Percentiles rank a stretch among this genome's conserved stretches.
Evolutionary conservation across 2,329 filamentous ascomycete species (phyloP).

Genomic region (Rutstroemia sp.): DNA sequence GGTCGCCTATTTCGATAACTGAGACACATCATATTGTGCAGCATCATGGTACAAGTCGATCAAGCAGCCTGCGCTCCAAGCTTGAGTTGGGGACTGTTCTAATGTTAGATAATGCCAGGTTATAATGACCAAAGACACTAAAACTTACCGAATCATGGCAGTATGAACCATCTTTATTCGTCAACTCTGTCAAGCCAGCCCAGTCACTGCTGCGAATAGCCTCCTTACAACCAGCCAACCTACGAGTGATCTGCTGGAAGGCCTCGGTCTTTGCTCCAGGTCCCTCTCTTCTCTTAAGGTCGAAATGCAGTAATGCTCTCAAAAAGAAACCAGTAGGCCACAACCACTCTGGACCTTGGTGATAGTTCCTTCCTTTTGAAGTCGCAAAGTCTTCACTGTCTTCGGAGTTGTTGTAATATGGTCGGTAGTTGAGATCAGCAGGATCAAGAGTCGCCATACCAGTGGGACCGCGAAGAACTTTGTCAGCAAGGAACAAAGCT

Average conservation of each 20-base stretch:
- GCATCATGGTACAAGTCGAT: constrained; percentile 97
- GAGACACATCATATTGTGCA: constrained; percentile 32
- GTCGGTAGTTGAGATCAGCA: constrained; percentile 83
- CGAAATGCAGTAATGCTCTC: constrained; percentile 83
- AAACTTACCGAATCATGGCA: constrained; percentile 79
- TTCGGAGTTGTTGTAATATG: constrained; percentile 91
- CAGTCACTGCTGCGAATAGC: constrained; percentile 74
- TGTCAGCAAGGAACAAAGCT: constrained; percentile 74
- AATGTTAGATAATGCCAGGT: constrained; percentile 14
- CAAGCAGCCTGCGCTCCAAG: constrained; percentile 91
- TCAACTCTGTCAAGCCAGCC: constrained; percentile 89
- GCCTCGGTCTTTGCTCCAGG: constrained; percentile 69
- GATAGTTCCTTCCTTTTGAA: constrained; percentile 92
- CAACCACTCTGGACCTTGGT: constrained; percentile 96
- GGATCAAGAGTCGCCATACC: constrained; percentile 97
- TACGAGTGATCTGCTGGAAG: constrained; percentile 87
- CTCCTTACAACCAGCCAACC: constrained; percentile 76
- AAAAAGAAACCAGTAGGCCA: constrained; percentile 97
- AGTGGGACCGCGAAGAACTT: constrained; percentile 71
- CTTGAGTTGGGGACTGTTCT: constrained; percentile 80
- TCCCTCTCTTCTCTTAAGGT: constrained; percentile 63
- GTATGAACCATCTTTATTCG: constrained; percentile 77
- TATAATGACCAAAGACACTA: constrained; percentile 1
- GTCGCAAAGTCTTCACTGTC: constrained; percentile 89
- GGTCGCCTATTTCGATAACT: constrained; percentile 9